Evolutionary conservation across 1,284 basidiomycete species (phyloP), one percentile per base, ranked within the genome.

Genomic region (Tilletiaria anomala): DNA sequence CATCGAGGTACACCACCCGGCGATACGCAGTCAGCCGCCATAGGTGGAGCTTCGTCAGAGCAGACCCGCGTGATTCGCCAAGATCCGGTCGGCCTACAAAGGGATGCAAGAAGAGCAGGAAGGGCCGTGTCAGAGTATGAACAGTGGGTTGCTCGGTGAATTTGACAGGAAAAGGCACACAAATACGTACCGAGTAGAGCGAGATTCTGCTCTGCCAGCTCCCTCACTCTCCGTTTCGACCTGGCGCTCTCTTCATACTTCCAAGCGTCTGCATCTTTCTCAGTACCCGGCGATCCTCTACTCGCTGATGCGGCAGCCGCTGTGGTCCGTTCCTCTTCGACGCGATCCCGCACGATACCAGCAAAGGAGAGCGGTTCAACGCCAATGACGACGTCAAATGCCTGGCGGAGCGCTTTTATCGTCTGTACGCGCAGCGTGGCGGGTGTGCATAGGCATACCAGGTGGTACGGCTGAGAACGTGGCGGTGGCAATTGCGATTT

Each of bases 1-100:
- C 88, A 69, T 97, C 91, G 45, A 97, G 78, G 69, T 91, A 96
- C 59, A 96, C 78, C 55, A 96, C 71, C 67, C 87, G 89, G 48
- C 78, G 73, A 70, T 82, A 96, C 57, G 83, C 79, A 16, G 76
- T 77, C 51, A 96, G 77, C 45, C 91, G 83, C 69, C 94, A 94
- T 51, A 84, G 75, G 69, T 97, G 91, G 41, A 96, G 72, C 69
- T 97, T 97, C 43, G 91, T 94, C 69, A 96, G 77, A 56, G 88
- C 85, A 5, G 39, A 36, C 1, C 48, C 46, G 5, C 26, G 16
- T 12, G 43, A 45, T 49, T 82, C 78, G 61, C 79, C 77, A 44
- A 97, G 78, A 71, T 97, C 89, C 18, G 79, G 84, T 44, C 91
- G 86, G 14, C 47, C 48, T 35, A 29, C 10, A 6, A 36, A 29